Evolutionary conservation across 163 green algal genomes (phyloP), one percentile per base, ranked within the genome.

Genomic region (Trebouxiophyceae sp.): DNA sequence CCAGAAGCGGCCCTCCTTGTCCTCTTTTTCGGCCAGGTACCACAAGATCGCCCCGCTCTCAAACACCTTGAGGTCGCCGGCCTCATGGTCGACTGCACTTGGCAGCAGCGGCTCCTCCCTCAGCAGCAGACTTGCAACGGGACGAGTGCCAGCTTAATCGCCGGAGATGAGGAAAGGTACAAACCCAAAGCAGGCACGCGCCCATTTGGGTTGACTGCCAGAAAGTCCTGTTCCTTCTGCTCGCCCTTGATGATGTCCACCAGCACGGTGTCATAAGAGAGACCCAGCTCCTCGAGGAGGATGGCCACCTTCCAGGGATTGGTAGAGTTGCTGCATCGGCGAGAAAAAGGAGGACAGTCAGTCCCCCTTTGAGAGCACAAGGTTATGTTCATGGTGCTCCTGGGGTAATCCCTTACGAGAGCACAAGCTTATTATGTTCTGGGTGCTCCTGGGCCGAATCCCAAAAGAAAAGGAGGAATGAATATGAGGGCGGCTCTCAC

Each of bases 1-100:
- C n/a, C 27, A 67, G 3, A 67, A 22, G 12, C 28, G 28, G 12
- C 12, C n/a, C 30, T 67, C 45, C 8, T 44, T 28, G 45, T 67
- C 23, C 24, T 57, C n/a, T n/a, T n/a, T 54, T 27, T 22, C 28
- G 22, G 27, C 61, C 20, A 67, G 45, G 26, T 79, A 77, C 56
- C 73, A 71, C 68, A 83, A 75, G 7, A 83, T 69, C 0, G 71
- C 68, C 4, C 76, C 76, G 60, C 57, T 74, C 61, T 83, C 76
- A 66, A 78, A 83, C 0, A 83, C 63, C 3, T 61, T n/a, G 24
- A 77, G 50, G 58, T 83, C 71, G 5, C 39, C 68, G 3, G 58
- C 68, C 2, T 58, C 32, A 54, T 82, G 75, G 46, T 83, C 76
- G 45, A 83, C 71, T 76, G 67, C 63, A 74, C 8, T 8, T 8